Base-by-base conservation (phyloP, 1,139 yeast species). In the Candida sp. region DNA sequence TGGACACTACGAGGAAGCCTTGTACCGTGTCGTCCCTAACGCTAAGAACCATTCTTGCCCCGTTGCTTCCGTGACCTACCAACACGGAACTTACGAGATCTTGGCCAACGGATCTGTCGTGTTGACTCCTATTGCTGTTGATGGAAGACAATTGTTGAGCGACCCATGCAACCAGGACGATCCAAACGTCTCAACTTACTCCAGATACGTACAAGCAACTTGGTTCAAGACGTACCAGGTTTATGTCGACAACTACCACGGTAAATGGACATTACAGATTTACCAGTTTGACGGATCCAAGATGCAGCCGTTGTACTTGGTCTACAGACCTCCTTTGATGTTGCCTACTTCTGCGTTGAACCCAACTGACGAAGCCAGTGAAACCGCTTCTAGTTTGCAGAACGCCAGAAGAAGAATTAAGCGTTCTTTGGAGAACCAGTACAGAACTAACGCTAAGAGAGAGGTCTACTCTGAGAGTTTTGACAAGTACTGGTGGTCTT, bases 261-360 rank as follows among this genome's bases (percentile, higher is more conserved):
- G 98, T 27, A 81, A 90, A 63, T 85, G 85, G 71, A 81, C 84
- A 56, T 79, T 94, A 52, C 88, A 87, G 56, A 76, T 94, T 55
- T 88, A 80, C 71, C 85, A 88, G 72, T 88, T 83, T 61, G 97
- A 92, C 67, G 98, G 98, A 23, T 70, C 90, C 23, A 84, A 84
- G 50, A 73, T 89, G 79, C 96, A 91, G 59, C 98, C 99, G 0
- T 72, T 94, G 61, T 94, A 90, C 68, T 80, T 94, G 70, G 97
- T 96, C 3, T 94, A 93, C 75, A 83, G 81, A 63, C 99, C 99
- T 7, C 96, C 99, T 22, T 78, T 88, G 81, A 94, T 94, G 99
- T 82, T 94, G 57, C 99, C 99, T 25, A 94, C 99, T 1, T 72
- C 70, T 51, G 93, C 98, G 1, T 76, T 94, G 78, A 93, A 92